A percentile compares a stretch with the other conserved stretches of the same genome.
phyloP scores from a whole-genome alignment of 495 filamentous ascomycete genomes.

The Jackrogersella multiformis region DNA sequence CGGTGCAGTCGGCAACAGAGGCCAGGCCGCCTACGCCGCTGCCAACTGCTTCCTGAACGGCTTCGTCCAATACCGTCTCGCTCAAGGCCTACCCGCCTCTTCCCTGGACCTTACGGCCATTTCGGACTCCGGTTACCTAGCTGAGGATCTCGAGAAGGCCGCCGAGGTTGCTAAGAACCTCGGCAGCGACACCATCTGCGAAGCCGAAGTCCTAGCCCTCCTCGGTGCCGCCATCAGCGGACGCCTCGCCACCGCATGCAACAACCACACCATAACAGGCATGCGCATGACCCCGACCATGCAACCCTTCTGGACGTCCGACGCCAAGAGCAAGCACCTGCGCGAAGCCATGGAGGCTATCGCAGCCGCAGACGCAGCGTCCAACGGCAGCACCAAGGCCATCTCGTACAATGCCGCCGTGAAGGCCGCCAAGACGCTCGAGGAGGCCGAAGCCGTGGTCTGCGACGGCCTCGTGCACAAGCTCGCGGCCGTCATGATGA shows the following conservation, averaged over 20 bases:
- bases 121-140: constrained; percentile 65
- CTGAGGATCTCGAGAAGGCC: constrained; percentile 55
- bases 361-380: constrained; percentile 49
- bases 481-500: constrained; percentile 60
- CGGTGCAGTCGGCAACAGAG: constrained; percentile 66
- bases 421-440: constrained; percentile 51
- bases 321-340: constrained; percentile 63
- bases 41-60: constrained; percentile 70
- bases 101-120: constrained; percentile 66
- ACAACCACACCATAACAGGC: constrained; percentile 62
- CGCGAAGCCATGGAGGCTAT: constrained; percentile 57
- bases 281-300: constrained; percentile 58
- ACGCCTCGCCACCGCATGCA: constrained; percentile 49
- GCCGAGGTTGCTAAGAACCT: constrained; percentile 59
- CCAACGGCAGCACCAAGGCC: constrained; percentile 34
- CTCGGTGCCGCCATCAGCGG: constrained; percentile 59
- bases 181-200: constrained; percentile 61
- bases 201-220: constrained; percentile 60
- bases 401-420: constrained; percentile 55
- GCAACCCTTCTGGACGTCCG: constrained; percentile 60
- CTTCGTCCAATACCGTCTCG: constrained; percentile 58
- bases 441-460: constrained; percentile 58
- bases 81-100: constrained; percentile 57
- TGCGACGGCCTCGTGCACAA: constrained; percentile 58
- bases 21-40: constrained; percentile 71